Base-by-base conservation (phyloP, 108 stramenopile species). In the Discostella stelligeroides region DNA sequence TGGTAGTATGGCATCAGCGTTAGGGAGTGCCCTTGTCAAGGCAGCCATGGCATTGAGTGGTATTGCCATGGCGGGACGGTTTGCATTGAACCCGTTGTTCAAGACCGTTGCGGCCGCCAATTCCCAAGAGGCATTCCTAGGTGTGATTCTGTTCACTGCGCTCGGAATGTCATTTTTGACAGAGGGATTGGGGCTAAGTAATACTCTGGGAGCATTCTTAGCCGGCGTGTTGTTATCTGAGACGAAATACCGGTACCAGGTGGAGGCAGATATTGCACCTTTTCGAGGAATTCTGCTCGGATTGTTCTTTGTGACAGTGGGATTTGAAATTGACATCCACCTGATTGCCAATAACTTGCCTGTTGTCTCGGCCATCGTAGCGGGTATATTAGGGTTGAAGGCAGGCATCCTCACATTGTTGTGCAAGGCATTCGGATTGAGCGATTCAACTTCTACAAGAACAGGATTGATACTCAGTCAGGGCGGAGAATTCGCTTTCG, bases 401-500 rank as follows among this genome's bases (percentile, higher is more conserved):
- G 92, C 97, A 13, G 82, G 74, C 13, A 73, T 97, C 34, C 43
- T 81, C 21, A 86, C 88, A 47, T 59, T 62, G 15, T 49, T 98
- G 27, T 82, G 86, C 60, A 49, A 88, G 67, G 85, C 72, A 18
- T 95, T 96, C 73, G 96, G 95, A 29, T 76, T 98, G 68, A 85
- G 85, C 45, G 45, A 82, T 20, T 87, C 92, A 7, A 93, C 88
- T 24, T 88, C 95, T 39, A 82, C 84, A 54, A 92, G 95, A 74
- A 92, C 89, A 25, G 97, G 96, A 5, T 77, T 97, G 40, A 91
- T 98, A 66, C 79, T 97, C 29, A 85, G 85, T 65, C 97, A 97
- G 79, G 97, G 94, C 11, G 97, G 97, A 47, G 97, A 98, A 74
- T 98, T 98, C 80, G 97, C 96, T n/a, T 98, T 98, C 53, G 97